Evolutionary conservation across 305 asterid species (phyloP).

Genomic region (Stenogyne calaminthoides): DNA sequence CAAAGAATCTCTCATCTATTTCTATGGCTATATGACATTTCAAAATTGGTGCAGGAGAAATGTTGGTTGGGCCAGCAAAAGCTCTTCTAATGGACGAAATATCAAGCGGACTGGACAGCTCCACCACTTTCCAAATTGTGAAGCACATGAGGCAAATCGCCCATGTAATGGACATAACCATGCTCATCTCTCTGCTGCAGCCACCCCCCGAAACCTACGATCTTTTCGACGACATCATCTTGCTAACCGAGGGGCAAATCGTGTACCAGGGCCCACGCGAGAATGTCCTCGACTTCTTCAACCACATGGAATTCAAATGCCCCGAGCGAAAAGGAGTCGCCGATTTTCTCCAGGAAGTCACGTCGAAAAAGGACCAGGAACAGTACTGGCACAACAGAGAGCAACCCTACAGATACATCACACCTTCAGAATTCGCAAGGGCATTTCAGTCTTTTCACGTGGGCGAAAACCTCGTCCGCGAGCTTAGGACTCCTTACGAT

Average conservation of each 20-base stretch:
- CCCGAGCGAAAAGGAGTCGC: slow-evolving; percentile 61
- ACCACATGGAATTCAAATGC: slow-evolving; percentile 51
- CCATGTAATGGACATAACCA: no score
- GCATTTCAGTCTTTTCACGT: slow-evolving; percentile 46
- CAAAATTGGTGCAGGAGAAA: no score
- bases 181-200: slow-evolving; percentile 54
- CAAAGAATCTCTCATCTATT: neutral
- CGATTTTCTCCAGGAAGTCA: slow-evolving; percentile 60
- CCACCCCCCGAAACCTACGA: slow-evolving; percentile 62
- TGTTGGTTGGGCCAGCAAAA: slow-evolving; percentile 59
- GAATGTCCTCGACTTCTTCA: slow-evolving; percentile 54
- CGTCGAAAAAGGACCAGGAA: slow-evolving; percentile 57
- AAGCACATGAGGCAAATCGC: slow-evolving; percentile 53
- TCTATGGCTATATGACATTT: neutral
- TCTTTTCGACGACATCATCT: slow-evolving; percentile 53
- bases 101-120: slow-evolving; percentile 65
- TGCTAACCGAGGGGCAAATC: slow-evolving; percentile 51
- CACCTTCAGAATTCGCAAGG: slow-evolving; percentile 42
- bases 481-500: slow-evolving; percentile 43
- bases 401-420: slow-evolving; percentile 38
- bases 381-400: slow-evolving; percentile 51
- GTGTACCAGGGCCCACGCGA: slow-evolving; percentile 66
- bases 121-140: slow-evolving; percentile 58
- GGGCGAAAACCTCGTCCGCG: slow-evolving; percentile 41
- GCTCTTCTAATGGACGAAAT: slow-evolving; percentile 61